Evolutionary conservation across 2,329 filamentous ascomycete genomes (phyloP).

Genomic region (Dendrostoma leiphaemia): DNA sequence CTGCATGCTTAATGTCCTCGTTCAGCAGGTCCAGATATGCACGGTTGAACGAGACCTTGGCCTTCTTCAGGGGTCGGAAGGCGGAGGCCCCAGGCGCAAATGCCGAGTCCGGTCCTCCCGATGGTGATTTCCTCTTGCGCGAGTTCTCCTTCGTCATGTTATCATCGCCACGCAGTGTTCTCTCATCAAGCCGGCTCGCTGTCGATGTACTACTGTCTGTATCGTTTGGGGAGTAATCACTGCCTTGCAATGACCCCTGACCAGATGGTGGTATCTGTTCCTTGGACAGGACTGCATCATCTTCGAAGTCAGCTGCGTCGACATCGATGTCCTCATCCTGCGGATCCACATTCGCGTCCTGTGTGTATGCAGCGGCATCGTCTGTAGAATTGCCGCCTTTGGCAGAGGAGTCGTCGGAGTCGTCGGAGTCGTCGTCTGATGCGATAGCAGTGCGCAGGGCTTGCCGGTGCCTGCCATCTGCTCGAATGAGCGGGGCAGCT

Average conservation of each 20-base stretch:
- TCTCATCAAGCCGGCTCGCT: background rate
- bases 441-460: background rate
- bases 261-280: constrained; percentile 2
- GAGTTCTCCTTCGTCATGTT: background rate
- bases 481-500: background rate
- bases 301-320: background rate
- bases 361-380: background rate
- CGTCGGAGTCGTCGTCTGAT: background rate
- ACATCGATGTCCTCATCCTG: background rate
- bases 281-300: background rate
- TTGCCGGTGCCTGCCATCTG: background rate
- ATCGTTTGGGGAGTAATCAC: background rate
- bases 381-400: too few species aligned
- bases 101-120: background rate
- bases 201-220: background rate
- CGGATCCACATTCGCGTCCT: background rate
- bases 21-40: constrained; percentile 55
- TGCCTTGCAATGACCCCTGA: background rate
- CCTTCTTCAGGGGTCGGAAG: constrained; percentile 42
- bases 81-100: background rate
- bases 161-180: background rate
- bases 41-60: constrained; percentile 39
- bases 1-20: constrained; percentile 54
- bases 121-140: constrained; percentile 9
- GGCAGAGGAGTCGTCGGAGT: background rate